Percentiles rank a stretch among this genome's conserved stretches.
phyloP scores from a whole-genome alignment of 192 early-diverging fungal genomes.

The Mortierella alpina region DNA sequence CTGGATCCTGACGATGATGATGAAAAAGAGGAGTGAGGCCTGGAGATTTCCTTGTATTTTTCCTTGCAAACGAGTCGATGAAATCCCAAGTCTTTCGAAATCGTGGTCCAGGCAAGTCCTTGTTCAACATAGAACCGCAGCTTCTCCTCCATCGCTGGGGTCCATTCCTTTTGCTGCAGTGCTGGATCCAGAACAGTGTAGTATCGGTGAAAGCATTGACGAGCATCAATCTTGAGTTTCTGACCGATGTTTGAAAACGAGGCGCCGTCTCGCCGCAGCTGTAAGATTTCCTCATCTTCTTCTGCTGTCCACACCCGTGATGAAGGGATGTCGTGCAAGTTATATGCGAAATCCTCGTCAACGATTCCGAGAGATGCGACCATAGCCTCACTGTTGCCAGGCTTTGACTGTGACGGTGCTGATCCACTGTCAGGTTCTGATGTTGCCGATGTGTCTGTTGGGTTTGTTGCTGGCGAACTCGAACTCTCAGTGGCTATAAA shows the following conservation, averaged over 20 bases:
- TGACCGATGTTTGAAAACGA: slow-evolving; percentile 16
- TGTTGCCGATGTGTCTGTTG: background rate
- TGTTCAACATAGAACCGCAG: slow-evolving; percentile 32
- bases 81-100: slow-evolving; percentile 15
- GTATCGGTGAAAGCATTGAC: slow-evolving; percentile 11
- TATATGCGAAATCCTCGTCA: slow-evolving; percentile 17
- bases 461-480: background rate
- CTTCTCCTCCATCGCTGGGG: background rate
- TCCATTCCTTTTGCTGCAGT: slow-evolving; percentile 16
- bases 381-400: background rate
- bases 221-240: background rate
- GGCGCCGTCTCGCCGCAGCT: background rate
- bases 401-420: background rate
- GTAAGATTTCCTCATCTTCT: slow-evolving; percentile 23
- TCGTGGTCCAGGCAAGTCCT: slow-evolving; percentile 23
- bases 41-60: slow-evolving; percentile 23
- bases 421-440: background rate
- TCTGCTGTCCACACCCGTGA: slow-evolving; percentile 22
- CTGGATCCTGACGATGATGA: background rate
- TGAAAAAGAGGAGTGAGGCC: background rate
- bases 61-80: slow-evolving; percentile 20
- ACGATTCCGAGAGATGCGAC: background rate
- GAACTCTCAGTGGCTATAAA: background rate
- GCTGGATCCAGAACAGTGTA: background rate
- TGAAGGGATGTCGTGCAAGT: background rate